Percentiles rank a stretch among this genome's conserved stretches.
Evolutionary conservation across 768 basidiomycete species (phyloP).

Genomic region (Mycena galericulata): DNA sequence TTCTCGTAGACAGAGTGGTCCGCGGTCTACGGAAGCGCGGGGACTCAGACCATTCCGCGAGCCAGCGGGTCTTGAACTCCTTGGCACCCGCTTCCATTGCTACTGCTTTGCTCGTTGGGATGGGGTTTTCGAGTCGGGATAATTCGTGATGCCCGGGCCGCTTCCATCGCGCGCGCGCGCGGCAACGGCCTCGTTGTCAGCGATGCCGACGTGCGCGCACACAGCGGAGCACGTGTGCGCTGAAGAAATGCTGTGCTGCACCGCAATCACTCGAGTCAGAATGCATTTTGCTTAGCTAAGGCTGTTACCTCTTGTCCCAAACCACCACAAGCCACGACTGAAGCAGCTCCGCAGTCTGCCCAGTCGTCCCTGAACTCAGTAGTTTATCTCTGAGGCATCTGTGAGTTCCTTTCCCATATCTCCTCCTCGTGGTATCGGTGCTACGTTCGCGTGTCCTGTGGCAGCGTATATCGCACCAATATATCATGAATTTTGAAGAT

Average conservation of each 20-base stretch:
- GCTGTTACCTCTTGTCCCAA: background rate
- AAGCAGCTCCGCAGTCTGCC: conserved; percentile 16
- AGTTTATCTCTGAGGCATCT: conserved; percentile 40
- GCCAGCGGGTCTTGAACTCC: too few relatives aligned
- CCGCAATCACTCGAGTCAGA: conserved; percentile 13
- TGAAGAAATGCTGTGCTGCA: background rate
- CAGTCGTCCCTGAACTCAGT: conserved; percentile 35
- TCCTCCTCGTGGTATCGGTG: conserved; percentile 23
- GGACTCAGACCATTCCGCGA: too few relatives aligned
- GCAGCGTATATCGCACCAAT: conserved; percentile 23
- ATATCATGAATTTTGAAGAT: conserved; percentile 30
- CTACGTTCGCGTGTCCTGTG: conserved; percentile 39
- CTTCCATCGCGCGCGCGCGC: too few relatives aligned
- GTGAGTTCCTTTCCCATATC: conserved; percentile 50
- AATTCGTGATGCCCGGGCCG: too few relatives aligned
- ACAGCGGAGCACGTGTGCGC: too few relatives aligned
- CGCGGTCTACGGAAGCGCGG: too few relatives aligned
- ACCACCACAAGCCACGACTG: conserved; percentile 22
- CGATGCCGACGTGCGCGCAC: too few relatives aligned
- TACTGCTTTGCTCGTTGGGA: too few relatives aligned
- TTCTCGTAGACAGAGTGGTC: too few relatives aligned
- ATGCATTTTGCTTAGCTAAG: background rate
- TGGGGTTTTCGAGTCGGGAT: too few relatives aligned
- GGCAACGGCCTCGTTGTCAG: too few relatives aligned
- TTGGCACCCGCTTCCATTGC: too few relatives aligned